Evolutionary conservation across 2,329 filamentous ascomycete species (phyloP), one percentile per base, ranked within the genome.

Genomic region (Aureobasidium sp.): DNA sequence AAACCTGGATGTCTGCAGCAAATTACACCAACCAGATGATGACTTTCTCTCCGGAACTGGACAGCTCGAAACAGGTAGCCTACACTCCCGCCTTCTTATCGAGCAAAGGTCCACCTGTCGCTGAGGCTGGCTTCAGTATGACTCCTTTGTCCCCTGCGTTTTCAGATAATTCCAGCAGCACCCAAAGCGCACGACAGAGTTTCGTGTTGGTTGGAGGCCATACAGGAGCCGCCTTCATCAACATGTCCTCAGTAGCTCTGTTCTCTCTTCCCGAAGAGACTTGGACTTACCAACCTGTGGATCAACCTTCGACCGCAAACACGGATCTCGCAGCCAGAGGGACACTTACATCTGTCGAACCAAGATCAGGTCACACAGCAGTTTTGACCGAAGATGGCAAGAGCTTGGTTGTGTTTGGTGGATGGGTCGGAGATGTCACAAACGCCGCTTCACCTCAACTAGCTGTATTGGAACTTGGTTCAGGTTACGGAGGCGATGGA

Each of bases 231-330:
- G 92, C 92, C 0, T 97, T 96, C 71, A 87, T 97, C 76, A 96
- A 97, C 73, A 97, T 96, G 88, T 95, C 90, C 62, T 90, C 91
- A 47, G 84, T 93, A 1, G 93, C 92, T 0, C 78, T 97, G 1
- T 96, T 92, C 80, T 92, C 86, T 60, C 78, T 97, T 7, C 93
- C 93, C 0, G 88, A 95, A 69, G 86, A 92, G 70, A 87, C 84
- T 59, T 97, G 93, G 93, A 87, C 85, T 32, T 97, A 93, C 72
- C 78, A 95, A 29, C 79, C 82, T 1, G 84, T 92, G n/a, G 77
- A 82, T 7, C 77, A 79, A 61, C 75, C 77, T 12, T 69, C 74
- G 5, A 65, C 66, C 7, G 67, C 75, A 1, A 74, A 0, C 7
- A 17, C 51, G 12, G 52, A 44, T 13, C 10, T 26, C 24, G 24